Conservation (phyloP, 495 filamentous ascomycete species). For the Haplographium delicatum region DNA sequence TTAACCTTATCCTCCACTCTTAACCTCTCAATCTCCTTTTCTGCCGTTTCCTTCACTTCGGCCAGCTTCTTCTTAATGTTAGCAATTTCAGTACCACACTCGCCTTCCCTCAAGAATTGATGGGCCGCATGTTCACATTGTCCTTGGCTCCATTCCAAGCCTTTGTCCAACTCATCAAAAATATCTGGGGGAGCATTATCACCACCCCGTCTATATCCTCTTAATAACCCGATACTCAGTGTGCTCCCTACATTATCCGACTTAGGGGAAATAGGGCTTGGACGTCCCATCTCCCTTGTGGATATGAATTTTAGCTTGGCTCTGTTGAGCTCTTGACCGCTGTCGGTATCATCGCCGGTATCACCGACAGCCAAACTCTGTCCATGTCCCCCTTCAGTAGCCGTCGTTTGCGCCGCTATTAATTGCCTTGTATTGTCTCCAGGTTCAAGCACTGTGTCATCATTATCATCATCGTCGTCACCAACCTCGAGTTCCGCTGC, state of each 20-base stretch:
- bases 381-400: conserved; percentile 1
- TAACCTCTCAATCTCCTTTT: conserved; percentile 52
- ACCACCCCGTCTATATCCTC: conserved; percentile 11
- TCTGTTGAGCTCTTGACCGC: conserved; percentile 13
- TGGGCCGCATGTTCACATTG: conserved; percentile 83
- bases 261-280: not conserved
- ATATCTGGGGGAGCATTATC: conserved; percentile 35
- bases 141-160: conserved; percentile 69
- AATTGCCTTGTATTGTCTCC: conserved; percentile 1
- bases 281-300: conserved; percentile 20
- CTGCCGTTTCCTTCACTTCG: conserved; percentile 55
- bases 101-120: conserved; percentile 77
- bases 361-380: conserved; percentile 1
- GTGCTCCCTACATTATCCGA: conserved; percentile 4
- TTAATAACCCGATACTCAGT: conserved; percentile 13
- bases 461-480: conserved; percentile 38
- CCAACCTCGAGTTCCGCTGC: conserved; percentile 47
- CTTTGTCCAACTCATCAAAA: conserved; percentile 70
- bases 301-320: conserved; percentile 18
- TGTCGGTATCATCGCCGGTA: not conserved
- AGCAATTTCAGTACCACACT: conserved; percentile 68
- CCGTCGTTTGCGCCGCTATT: not conserved
- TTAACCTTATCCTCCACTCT: conserved; percentile 12
- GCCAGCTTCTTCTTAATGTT: conserved; percentile 55
- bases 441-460: conserved; percentile 21